These are phyloP conservation scores for Solanum hybrid DNA, from an alignment of 305 asterid species.

Conservation along the genomic window DNA sequence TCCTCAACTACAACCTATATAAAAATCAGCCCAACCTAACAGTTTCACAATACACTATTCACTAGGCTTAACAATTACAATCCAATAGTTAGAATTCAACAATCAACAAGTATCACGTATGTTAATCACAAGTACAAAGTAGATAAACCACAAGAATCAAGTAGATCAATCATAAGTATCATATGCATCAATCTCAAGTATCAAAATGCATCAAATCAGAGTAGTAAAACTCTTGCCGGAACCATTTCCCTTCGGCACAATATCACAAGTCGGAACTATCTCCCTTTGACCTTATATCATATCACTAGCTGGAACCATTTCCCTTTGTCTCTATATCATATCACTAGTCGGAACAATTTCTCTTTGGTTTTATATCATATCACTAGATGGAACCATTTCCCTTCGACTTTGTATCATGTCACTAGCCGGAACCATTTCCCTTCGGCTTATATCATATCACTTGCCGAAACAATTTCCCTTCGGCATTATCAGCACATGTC, in stretches of 20 bases:
- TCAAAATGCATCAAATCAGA: background rate
- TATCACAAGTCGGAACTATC: background rate
- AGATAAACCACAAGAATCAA: background rate
- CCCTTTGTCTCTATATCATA: background rate
- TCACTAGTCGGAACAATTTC: background rate
- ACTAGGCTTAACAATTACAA: background rate
- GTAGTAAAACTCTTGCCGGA: background rate
- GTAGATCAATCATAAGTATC: background rate
- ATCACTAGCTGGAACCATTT: background rate
- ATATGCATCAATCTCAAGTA: background rate
- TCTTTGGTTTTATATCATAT: background rate
- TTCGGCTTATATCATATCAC: background rate
- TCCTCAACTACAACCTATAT: background rate
- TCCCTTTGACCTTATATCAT: background rate
- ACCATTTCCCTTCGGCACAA: background rate
- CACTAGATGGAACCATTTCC: background rate
- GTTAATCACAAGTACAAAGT: background rate
- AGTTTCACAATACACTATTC: background rate
- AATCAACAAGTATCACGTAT: background rate
- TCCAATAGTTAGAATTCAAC: background rate
- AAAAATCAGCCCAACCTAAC: background rate
- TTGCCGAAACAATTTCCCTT: background rate
- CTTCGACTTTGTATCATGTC: background rate
- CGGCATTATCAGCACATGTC: background rate
- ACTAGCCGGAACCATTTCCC: background rate